Conservation (phyloP, 306 rosid genomes). For the Calophaca sinica region DNA sequence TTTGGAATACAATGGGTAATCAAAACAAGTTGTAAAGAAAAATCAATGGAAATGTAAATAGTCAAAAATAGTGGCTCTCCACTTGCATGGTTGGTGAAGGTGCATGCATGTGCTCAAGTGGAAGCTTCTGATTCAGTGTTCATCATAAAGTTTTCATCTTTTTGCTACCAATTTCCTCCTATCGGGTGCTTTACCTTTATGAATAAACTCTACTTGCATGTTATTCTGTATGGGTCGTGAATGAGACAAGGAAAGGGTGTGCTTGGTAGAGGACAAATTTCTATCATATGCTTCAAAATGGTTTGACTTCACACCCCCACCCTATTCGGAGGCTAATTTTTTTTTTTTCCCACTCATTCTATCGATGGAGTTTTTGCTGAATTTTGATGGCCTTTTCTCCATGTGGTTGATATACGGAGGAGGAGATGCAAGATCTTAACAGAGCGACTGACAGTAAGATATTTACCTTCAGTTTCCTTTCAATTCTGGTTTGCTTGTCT, state of each 20-base stretch:
- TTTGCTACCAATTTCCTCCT: slow-evolving; percentile 11
- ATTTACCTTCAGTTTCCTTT: slow-evolving; percentile 71
- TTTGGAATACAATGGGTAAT: no score
- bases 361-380: background rate
- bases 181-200: slow-evolving; percentile 6
- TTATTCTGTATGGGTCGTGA: slow-evolving; percentile 14
- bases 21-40: no score
- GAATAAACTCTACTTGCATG: background rate
- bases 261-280: background rate
- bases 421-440: slow-evolving; percentile 80
- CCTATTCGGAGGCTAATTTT: no score
- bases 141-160: slow-evolving; percentile 3
- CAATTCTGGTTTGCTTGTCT: slow-evolving; percentile 77
- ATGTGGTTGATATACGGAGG: slow-evolving; percentile 63
- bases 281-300: background rate
- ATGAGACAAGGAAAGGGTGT: slow-evolving; percentile 4
- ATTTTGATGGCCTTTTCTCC: slow-evolving; percentile 30
- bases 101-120: no score
- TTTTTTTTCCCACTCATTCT: no score
- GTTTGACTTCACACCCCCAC: slow-evolving; percentile 25
- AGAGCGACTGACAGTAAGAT: slow-evolving; percentile 63
- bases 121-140: no score
- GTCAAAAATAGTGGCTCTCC: no score
- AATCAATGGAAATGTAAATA: no score
- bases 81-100: no score